phyloP scores from a whole-genome alignment of 331 rosid genomes.

The Dryas integrifolia region DNA sequence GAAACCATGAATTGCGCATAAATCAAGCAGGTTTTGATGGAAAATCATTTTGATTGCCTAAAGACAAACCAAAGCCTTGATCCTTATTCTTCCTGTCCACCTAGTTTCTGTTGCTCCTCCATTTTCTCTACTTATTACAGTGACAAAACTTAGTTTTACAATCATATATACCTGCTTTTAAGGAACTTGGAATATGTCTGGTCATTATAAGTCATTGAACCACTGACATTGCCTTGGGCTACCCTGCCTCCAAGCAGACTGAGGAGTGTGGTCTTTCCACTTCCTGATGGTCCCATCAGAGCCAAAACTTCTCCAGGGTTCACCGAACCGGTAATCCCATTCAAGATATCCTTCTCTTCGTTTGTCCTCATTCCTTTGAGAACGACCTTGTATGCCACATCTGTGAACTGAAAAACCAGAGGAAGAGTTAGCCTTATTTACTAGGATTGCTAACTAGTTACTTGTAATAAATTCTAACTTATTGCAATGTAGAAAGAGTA shows the following conservation, averaged over 20 bases:
- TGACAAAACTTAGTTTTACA: conserved; percentile 1
- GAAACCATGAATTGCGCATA: not conserved
- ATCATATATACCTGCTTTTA: conserved; percentile 65
- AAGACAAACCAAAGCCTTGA: not conserved
- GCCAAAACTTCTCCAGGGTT: conserved; percentile 96
- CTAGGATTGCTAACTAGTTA: not conserved
- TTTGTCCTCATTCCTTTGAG: conserved; percentile 60
- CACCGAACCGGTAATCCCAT: conserved; percentile 77
- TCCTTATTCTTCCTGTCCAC: not conserved
- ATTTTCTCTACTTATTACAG: not conserved
- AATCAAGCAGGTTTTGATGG: not conserved
- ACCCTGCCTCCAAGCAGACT: conserved; percentile 76
- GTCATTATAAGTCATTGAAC: conserved; percentile 78
- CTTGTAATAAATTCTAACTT: not conserved
- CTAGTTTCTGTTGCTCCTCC: conserved; percentile 10
- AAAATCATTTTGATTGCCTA: not conserved
- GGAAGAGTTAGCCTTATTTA: conserved; percentile 17
- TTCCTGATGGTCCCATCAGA: conserved; percentile 96
- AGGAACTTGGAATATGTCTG: conserved; percentile 69
- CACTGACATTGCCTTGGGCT: conserved; percentile 41
- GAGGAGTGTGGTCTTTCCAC: conserved; percentile 87
- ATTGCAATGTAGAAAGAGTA: conserved; percentile 14
- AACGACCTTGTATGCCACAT: conserved; percentile 73
- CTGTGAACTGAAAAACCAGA: conserved; percentile 65
- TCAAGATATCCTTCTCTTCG: conserved; percentile 68